Conservation (phyloP, 768 basidiomycete species). For the Jaapia argillacea region DNA sequence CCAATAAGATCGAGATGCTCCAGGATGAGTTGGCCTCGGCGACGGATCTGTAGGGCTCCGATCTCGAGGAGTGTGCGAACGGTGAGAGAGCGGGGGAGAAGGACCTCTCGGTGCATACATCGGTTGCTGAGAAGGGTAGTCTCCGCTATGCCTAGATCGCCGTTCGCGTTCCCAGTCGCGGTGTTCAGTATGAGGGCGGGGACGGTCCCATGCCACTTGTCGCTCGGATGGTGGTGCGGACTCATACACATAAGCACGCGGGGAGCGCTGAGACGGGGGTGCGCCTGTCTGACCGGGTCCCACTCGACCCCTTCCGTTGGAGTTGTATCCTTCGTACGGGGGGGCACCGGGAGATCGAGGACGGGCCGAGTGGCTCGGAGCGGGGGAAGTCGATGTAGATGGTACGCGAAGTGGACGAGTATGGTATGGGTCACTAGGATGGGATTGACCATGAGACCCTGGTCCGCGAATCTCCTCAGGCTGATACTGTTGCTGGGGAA, state of each 20-base stretch:
- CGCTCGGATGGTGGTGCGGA: constrained; percentile 33
- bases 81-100: constrained; percentile 15
- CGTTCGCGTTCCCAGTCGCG: constrained; percentile 44
- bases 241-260: constrained; percentile 48
- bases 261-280: constrained; percentile 42
- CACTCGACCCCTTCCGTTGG: constrained; percentile 25
- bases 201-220: constrained; percentile 54
- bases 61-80: constrained; percentile 41
- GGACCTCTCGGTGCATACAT: constrained; percentile 19
- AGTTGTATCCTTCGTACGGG: background rate
- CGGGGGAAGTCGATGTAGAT: constrained; percentile 54
- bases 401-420: constrained; percentile 39
- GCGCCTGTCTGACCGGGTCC: constrained; percentile 41
- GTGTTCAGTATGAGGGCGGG: constrained; percentile 30
- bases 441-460: constrained; percentile 26
- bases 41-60: constrained; percentile 25
- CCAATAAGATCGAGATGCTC: constrained; percentile 37
- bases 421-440: constrained; percentile 50
- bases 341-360: constrained; percentile 36
- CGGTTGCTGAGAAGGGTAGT: constrained; percentile 11
- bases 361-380: constrained; percentile 31
- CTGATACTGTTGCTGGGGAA: constrained; percentile 47
- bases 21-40: constrained; percentile 42
- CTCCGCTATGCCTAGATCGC: constrained; percentile 9
- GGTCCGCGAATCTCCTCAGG: constrained; percentile 42